These are phyloP conservation scores for Capsicum baccatum DNA, from an alignment of 257 asterid genomes.

Conservation along the genomic window DNA sequence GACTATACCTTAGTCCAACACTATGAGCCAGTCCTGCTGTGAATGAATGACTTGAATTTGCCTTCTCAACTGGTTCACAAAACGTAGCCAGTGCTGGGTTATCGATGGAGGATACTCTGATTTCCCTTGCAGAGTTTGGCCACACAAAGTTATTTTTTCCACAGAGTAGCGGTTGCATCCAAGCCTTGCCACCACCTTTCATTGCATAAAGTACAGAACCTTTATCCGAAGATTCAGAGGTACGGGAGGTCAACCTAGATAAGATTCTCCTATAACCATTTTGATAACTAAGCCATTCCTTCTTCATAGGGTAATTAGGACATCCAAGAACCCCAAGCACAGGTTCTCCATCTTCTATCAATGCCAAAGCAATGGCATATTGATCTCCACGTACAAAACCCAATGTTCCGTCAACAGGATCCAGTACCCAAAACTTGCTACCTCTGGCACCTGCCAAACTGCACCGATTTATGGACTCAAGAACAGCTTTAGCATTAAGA, in stretches of 20 bases:
- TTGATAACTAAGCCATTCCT: constrained; percentile 65
- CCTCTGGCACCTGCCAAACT: constrained; percentile 57
- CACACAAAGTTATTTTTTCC: constrained; percentile 56
- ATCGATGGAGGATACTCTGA: constrained; percentile 69
- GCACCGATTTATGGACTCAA: constrained; percentile 72
- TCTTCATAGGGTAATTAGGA: constrained; percentile 82
- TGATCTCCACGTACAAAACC: constrained; percentile 93
- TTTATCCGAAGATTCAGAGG: constrained; percentile 48
- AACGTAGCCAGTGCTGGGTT: constrained; percentile 81
- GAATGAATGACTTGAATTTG: constrained; percentile 85
- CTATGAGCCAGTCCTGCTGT: constrained; percentile 86
- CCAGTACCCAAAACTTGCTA: constrained; percentile 84
- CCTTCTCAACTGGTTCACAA: constrained; percentile 89
- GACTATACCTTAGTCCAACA: constrained; percentile 67
- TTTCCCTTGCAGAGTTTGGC: constrained; percentile 70
- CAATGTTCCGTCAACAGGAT: constrained; percentile 84
- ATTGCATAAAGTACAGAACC: constrained; percentile 76
- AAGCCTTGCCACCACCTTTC: constrained; percentile 65
- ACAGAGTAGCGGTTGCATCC: constrained; percentile 78
- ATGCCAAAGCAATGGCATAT: constrained; percentile 78
- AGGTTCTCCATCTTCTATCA: constrained; percentile 80
- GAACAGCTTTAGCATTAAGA: constrained; percentile 57
- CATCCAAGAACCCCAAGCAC: constrained; percentile 92
- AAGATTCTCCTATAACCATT: constrained; percentile 59
- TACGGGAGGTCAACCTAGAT: constrained; percentile 46